Base-by-base conservation (phyloP, 139 green algal species). In the Deuterostichococcus epilithicus region DNA sequence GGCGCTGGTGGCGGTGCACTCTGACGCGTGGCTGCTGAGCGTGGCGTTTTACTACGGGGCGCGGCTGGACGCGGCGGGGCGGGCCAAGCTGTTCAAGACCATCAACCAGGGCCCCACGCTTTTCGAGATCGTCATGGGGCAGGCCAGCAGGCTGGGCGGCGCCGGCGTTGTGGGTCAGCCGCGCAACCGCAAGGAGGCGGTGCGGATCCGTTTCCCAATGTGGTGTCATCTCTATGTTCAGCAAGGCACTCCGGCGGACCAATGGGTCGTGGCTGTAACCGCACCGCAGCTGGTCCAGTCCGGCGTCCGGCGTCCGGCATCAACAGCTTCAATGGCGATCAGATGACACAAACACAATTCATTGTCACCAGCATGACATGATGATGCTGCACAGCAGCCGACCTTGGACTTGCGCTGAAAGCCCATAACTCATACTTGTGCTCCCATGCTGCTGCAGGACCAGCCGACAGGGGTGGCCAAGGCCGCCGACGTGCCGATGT, bases 41-140 rank as follows among this genome's bases (percentile, higher is more conserved):
- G 93, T 99, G 1, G 86, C 92, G 0, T 98, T 97, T 76, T 99
- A 97, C 79, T 98, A 97, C 78, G 94, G 84, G 6, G 93, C 96
- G 0, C 94, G 95, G 65, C 90, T 98, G 52, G 91, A 98, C 66
- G 80, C 84, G 58, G 70, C 77, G 25, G 87, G 88, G 44, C 87
- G 92, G 75, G 82, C 89, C 23, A 83, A 92, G 70, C 84, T 98
- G 30, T 97, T 97, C 75, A 83, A 82, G 28, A 76, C 91, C 15
- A 91, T 97, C 70, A 98, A 98, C 80, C 80, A 83, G 47, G 47
- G 91, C 30, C 91, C 92, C 33, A 98, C 92, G 0, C 87, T 93
- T 65, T 97, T 95, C 69, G 94, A 98, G 83, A 81, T 95, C 13
- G 86, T 94, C 28, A 92, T 83, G 0, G 90, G 89, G 6, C 75